Evolutionary conservation across 179 eudicot species (phyloP).

Genomic region (Drosera spatulata): DNA sequence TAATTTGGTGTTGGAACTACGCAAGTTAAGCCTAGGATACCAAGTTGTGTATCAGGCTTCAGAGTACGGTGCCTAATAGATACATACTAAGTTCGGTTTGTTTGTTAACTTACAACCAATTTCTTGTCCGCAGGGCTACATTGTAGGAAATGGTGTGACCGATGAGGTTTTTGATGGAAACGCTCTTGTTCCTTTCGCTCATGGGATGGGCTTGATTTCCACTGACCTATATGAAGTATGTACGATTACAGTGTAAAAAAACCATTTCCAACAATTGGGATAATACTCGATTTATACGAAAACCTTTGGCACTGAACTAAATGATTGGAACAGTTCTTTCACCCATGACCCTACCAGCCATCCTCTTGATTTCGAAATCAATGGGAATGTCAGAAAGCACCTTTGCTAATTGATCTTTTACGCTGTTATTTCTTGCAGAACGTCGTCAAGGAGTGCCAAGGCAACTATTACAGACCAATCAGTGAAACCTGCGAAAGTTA

Average conservation of each 20-base stretch:
- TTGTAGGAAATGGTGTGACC: constrained; percentile 93
- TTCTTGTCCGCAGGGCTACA: constrained; percentile 56
- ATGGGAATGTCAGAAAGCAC: neutral
- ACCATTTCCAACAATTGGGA: neutral
- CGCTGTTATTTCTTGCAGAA: constrained; percentile 32
- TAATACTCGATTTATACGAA: too few relatives aligned
- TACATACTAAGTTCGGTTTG: neutral
- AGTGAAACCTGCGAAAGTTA: constrained; percentile 27
- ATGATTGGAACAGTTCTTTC: too few relatives aligned
- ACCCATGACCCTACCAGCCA: too few relatives aligned
- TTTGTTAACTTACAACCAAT: neutral
- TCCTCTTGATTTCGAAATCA: too few relatives aligned
- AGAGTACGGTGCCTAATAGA: too few relatives aligned
- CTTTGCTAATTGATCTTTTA: neutral
- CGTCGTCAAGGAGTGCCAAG: constrained; percentile 32
- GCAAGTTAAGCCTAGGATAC: too few relatives aligned
- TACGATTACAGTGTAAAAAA: neutral
- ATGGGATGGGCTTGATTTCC: constrained; percentile 95
- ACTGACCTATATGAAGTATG: constrained; percentile 58
- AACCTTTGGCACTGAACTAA: too few relatives aligned
- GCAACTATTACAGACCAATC: constrained; percentile 47
- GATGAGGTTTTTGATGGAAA: constrained; percentile 77
- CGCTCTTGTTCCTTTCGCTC: constrained; percentile 85
- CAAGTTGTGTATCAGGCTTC: too few relatives aligned
- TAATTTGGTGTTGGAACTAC: too few relatives aligned